Percentiles rank a stretch among this genome's conserved stretches.
Evolutionary conservation across 1,284 basidiomycete species (phyloP).

Genomic region (Cryptococcus floricola): DNA sequence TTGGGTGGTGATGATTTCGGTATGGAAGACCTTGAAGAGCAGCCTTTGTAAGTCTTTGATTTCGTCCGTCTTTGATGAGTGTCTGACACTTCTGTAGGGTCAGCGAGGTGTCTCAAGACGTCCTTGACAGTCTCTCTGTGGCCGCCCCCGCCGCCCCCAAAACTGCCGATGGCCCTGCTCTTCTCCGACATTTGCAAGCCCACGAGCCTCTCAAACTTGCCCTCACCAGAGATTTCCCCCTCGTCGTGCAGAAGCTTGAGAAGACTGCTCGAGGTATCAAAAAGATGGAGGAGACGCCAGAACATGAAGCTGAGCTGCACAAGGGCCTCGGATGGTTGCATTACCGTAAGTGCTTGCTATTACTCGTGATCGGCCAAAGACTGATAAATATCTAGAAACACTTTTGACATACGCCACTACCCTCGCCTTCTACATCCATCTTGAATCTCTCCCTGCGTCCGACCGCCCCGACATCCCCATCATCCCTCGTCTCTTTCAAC

Average conservation of each 20-base stretch:
- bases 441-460: slow-evolving; percentile 66
- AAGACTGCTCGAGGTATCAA: slow-evolving; percentile 46
- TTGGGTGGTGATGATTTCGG: slow-evolving; percentile 79
- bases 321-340: slow-evolving; percentile 50
- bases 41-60: slow-evolving; percentile 44
- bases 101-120: neutral
- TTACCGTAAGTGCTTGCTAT: slow-evolving; percentile 37
- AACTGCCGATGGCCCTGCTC: slow-evolving; percentile 47
- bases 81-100: neutral
- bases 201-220: slow-evolving; percentile 69
- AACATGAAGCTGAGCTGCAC: slow-evolving; percentile 38
- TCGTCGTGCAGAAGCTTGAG: slow-evolving; percentile 48
- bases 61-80: neutral
- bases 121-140: neutral
- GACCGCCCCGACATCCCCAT: slow-evolving; percentile 66
- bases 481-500: slow-evolving; percentile 70
- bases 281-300: slow-evolving; percentile 24
- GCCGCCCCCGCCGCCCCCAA: slow-evolving; percentile 28
- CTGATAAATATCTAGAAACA: slow-evolving; percentile 59
- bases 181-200: slow-evolving; percentile 71
- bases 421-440: slow-evolving; percentile 87
- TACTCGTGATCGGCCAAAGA: neutral
- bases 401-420: slow-evolving; percentile 84
- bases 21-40: slow-evolving; percentile 58
- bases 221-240: slow-evolving; percentile 54